These are phyloP conservation scores for Lathyrus sativus DNA, from an alignment of 306 rosid genomes.

Conservation along the genomic window DNA sequence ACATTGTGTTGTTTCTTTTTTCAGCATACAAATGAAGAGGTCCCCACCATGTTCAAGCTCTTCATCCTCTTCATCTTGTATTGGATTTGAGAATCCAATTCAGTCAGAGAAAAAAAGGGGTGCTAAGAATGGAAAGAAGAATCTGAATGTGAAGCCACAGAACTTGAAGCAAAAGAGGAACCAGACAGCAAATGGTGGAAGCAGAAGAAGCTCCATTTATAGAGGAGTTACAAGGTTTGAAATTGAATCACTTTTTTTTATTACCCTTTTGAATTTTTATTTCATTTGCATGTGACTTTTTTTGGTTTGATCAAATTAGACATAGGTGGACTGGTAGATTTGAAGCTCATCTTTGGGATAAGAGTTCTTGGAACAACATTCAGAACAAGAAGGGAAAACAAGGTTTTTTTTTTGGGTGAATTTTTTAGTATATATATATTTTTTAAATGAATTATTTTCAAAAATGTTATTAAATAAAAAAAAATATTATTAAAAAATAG, in stretches of 20 bases:
- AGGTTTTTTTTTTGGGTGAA: conserved; percentile 48
- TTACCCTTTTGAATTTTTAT: not conserved
- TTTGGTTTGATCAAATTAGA: conserved; percentile 45
- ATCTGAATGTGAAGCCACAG: conserved; percentile 29
- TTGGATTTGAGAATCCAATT: conserved; percentile 32
- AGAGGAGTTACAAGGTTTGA: conserved; percentile 90
- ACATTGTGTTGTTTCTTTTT: conserved; percentile 12
- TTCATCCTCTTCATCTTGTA: conserved; percentile 52
- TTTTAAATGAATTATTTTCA: no score
- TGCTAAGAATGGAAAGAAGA: conserved; percentile 43
- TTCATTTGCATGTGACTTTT: conserved; percentile 55
- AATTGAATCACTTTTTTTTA: not conserved
- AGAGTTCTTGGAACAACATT: conserved; percentile 78
- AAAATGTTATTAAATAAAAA: not conserved
- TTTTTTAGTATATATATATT: no score
- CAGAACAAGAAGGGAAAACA: conserved; percentile 93
- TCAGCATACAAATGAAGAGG: conserved; percentile 61
- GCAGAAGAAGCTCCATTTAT: conserved; percentile 80
- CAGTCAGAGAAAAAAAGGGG: conserved; percentile 36
- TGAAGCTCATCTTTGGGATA: conserved; percentile 99
- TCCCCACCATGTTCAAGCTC: conserved; percentile 52
- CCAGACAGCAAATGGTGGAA: conserved; percentile 8
- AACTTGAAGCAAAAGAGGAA: conserved; percentile 38
- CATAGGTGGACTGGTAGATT: conserved; percentile 98
- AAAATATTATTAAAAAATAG: not conserved